Percentiles rank a stretch among this genome's conserved stretches.
These are phyloP conservation scores for Leucocoprinus birnbaumii DNA, from an alignment of 768 basidiomycete species.

Conservation along the genomic window DNA sequence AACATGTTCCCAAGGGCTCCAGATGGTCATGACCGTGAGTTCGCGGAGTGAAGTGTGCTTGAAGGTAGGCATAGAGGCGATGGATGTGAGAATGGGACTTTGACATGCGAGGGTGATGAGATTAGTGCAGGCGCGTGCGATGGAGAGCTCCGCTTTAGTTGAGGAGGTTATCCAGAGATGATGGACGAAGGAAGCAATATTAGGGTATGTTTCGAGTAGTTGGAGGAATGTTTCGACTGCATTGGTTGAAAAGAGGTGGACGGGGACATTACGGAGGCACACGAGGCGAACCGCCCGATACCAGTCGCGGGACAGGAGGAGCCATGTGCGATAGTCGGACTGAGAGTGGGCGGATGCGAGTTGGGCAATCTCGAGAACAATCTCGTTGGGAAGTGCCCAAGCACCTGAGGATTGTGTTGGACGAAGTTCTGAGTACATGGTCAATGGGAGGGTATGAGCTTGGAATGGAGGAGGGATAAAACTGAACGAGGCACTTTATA, in stretches of 20 bases:
- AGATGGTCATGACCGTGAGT: slow-evolving; percentile 11
- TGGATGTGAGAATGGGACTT: background rate
- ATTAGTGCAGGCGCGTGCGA: slow-evolving; percentile 11
- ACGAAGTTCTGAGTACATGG: too few relatives aligned
- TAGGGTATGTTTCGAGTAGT: background rate
- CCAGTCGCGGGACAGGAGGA: slow-evolving; percentile 7
- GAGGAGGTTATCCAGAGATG: slow-evolving; percentile 10
- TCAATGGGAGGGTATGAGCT: background rate
- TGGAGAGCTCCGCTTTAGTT: slow-evolving; percentile 2
- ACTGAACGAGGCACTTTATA: background rate
- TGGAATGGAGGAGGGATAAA: background rate
- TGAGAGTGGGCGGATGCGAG: slow-evolving; percentile 7
- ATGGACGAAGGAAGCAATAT: background rate
- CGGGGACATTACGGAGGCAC: slow-evolving; percentile 10
- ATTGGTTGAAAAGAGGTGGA: slow-evolving; percentile 6
- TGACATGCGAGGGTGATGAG: slow-evolving; percentile 8
- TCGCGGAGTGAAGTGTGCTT: slow-evolving; percentile 7
- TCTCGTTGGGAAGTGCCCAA: slow-evolving; percentile 11
- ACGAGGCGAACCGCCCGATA: slow-evolving; percentile 2
- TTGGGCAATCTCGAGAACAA: slow-evolving; percentile 10
- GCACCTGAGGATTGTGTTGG: background rate
- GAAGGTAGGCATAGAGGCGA: slow-evolving; percentile 8
- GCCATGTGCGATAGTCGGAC: slow-evolving; percentile 4
- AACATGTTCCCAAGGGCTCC: slow-evolving; percentile 11
- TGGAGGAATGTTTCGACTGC: background rate